Evolutionary conservation across 2,329 filamentous ascomycete genomes (phyloP).

Genomic region (Verticillium longisporum): DNA sequence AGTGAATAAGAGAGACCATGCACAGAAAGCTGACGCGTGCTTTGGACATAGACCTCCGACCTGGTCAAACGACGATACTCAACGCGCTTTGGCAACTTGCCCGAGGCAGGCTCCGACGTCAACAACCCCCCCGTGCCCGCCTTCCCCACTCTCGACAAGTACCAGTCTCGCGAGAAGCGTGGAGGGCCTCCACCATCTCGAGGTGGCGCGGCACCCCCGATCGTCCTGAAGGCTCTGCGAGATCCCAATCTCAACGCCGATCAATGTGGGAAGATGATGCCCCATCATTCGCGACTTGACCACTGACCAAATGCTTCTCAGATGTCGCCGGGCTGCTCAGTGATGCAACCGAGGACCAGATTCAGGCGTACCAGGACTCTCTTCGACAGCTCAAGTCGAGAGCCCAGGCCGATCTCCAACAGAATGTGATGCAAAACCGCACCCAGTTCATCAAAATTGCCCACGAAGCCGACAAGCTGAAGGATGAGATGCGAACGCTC

Average conservation of each 20-base stretch:
- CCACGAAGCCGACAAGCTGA: constrained; percentile 97
- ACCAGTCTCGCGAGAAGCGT: constrained; percentile 40
- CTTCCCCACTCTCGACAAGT: constrained; percentile 54
- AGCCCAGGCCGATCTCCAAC: constrained; percentile 78
- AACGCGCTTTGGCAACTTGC: constrained; percentile 76
- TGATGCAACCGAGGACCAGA: constrained; percentile 83
- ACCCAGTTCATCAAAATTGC: constrained; percentile 99
- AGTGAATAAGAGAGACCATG: background rate
- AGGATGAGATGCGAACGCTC: constrained; percentile 88
- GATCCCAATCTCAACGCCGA: constrained; percentile 76
- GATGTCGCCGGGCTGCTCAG: constrained; percentile 65
- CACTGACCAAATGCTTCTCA: constrained; percentile 16
- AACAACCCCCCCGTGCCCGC: constrained; percentile 68
- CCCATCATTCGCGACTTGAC: background rate
- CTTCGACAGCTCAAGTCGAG: constrained; percentile 71
- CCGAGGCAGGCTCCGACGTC: constrained; percentile 56
- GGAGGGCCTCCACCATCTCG: constrained; percentile 48
- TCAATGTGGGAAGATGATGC: constrained; percentile 51
- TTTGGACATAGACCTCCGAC: constrained; percentile 54
- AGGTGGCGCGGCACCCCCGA: constrained; percentile 49
- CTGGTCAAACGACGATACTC: constrained; percentile 94
- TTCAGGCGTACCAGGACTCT: constrained; percentile 70
- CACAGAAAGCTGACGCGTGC: constrained; percentile 14
- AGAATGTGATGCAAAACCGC: constrained; percentile 93
- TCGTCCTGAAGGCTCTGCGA: constrained; percentile 72